Evolutionary conservation across 345 rosid species (phyloP).

Genomic region (Fremontodendron californicum): DNA sequence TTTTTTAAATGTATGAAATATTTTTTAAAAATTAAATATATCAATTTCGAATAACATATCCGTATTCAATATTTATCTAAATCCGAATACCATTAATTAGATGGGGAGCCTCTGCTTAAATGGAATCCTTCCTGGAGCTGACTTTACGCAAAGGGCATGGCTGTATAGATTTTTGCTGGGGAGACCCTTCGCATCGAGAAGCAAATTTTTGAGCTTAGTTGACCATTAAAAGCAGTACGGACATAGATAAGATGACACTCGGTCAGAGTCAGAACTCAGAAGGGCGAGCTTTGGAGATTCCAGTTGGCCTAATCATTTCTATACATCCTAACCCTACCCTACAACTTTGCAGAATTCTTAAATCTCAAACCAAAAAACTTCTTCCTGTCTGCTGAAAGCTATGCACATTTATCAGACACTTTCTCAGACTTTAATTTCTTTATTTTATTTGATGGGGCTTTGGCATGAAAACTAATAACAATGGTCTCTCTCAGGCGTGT

Average conservation of each 20-base stretch:
- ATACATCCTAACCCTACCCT: not conserved
- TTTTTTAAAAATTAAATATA: too few species aligned
- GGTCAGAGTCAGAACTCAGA: not conserved
- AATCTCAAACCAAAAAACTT: not conserved
- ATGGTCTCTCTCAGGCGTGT: not conserved
- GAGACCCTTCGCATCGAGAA: conserved; percentile 12
- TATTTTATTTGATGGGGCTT: not conserved
- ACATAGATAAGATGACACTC: conserved; percentile 7
- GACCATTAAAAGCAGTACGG: conserved; percentile 19
- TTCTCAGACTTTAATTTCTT: not conserved
- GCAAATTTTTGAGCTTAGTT: not conserved
- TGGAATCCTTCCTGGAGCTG: conserved; percentile 9
- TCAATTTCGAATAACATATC: too few species aligned
- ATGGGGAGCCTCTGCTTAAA: not conserved
- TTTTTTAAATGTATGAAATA: too few species aligned
- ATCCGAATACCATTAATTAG: too few species aligned
- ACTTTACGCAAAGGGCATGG: not conserved
- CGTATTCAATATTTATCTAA: too few species aligned
- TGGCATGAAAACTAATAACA: not conserved
- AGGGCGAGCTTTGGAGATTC: not conserved
- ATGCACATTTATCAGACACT: not conserved
- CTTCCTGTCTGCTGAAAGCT: not conserved
- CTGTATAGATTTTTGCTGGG: not conserved
- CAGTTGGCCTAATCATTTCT: conserved; percentile 16
- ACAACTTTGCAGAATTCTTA: not conserved